Conservation (phyloP, 2,329 filamentous ascomycete genomes). For the Dichotomopilus funicola region DNA sequence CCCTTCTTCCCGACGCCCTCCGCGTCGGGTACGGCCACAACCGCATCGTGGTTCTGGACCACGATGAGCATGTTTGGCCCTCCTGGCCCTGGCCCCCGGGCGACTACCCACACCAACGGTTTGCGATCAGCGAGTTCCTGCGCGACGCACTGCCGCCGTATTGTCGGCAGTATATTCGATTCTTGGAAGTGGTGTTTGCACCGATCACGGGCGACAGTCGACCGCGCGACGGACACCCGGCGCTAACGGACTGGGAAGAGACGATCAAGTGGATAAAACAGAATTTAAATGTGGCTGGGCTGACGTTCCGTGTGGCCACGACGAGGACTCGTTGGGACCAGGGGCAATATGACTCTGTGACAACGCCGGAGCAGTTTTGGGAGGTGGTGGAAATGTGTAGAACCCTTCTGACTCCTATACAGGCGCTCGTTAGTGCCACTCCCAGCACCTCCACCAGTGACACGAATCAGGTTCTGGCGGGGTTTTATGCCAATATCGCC, state of each 20-base stretch:
- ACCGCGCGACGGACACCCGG: constrained; percentile 1
- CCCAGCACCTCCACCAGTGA: not conserved
- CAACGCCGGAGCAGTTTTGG: not conserved
- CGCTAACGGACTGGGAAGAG: constrained; percentile 1
- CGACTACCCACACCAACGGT: not conserved
- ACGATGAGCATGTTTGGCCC: not conserved
- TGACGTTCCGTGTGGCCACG: constrained; percentile 1
- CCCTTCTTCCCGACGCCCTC: constrained; percentile 6
- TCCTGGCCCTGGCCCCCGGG: not conserved
- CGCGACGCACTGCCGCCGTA: not conserved
- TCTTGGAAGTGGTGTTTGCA: constrained; percentile 3
- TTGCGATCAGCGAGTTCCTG: constrained; percentile 5
- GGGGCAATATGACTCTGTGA: not conserved
- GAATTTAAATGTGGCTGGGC: not conserved
- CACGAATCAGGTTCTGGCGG: not conserved
- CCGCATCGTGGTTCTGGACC: constrained; percentile 13
- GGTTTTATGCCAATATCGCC: constrained; percentile 4
- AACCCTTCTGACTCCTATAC: not conserved
- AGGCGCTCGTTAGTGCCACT: not conserved
- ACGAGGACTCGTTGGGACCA: not conserved
- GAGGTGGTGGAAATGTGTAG: not conserved
- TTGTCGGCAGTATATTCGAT: not conserved
- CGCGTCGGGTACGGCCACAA: constrained; percentile 12
- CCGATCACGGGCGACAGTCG: not conserved
- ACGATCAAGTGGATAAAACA: not conserved